These are phyloP conservation scores for Euphrasia confusa DNA, from an alignment of 257 asterid genomes.

Conservation along the genomic window DNA sequence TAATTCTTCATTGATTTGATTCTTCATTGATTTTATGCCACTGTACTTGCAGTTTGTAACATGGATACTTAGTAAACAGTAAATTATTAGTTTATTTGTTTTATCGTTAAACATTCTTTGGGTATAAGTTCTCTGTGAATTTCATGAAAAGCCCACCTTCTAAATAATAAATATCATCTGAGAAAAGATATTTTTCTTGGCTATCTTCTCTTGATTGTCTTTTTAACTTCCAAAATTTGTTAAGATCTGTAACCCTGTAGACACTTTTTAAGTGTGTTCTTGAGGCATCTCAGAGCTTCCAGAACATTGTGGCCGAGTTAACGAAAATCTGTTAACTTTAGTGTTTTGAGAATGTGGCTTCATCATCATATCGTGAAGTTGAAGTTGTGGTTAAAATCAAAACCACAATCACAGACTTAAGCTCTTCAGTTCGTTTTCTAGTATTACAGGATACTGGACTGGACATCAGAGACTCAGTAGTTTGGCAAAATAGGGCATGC, in stretches of 20 bases:
- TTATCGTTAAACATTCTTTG: not conserved
- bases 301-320: too few relatives aligned
- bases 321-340: not conserved
- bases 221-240: not conserved
- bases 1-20: conserved; percentile 38
- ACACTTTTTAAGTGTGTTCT: too few relatives aligned
- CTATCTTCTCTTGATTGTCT: not conserved
- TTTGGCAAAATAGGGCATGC: not conserved
- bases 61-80: not conserved
- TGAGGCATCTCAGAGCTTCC: not conserved
- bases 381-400: not conserved
- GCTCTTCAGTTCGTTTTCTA: not conserved
- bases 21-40: conserved; percentile 22
- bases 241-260: not conserved
- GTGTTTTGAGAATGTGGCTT: not conserved
- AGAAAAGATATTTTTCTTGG: too few relatives aligned
- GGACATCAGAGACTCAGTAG: not conserved
- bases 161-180: not conserved
- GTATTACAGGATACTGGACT: not conserved
- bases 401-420: too few relatives aligned
- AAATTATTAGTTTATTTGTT: not conserved
- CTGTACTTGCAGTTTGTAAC: conserved; percentile 50
- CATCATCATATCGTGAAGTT: not conserved
- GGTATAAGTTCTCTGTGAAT: not conserved
- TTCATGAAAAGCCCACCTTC: not conserved